Evolutionary conservation across 176 grass and related monocot species (phyloP), one percentile per base, ranked within the genome.

Genomic region (Eleusine indica): DNA sequence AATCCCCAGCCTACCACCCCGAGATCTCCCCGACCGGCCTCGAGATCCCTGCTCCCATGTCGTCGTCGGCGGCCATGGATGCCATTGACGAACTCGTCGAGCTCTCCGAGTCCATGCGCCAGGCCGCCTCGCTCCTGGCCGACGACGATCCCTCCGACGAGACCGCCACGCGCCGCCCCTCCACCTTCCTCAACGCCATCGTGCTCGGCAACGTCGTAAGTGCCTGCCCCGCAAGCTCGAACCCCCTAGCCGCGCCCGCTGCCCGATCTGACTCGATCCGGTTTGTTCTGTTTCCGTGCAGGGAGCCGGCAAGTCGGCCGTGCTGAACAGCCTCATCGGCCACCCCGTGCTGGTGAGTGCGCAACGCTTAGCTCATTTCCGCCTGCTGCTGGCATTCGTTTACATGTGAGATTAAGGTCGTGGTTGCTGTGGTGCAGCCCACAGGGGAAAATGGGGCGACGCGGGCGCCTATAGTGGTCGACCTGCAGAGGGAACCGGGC

Each of bases 181-280:
- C 96, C 71, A 99, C 96, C 74, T 96, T 96, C 76, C 91, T 99
- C 83, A 94, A 96, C 90, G 93, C 94, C 73, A 86, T 99, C 70
- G 87, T 78, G 39, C 96, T 99, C 63, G 96, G 96, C 91, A 96
- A 99, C 92, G 89, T 99, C 70, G 96, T 99, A 91, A 86, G 96
- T 90, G 56, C 30, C 38, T 5, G 13, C 46, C 21, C 41, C 3
- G 21, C 14, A 1, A 66, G 42, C 73, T 71, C 44, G 22, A 39
- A 4, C 5, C 52, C n/a, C 32, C 44, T 30, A 10, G 12, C 71
- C 12, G 49, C 8, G 5, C 22, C 4, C 39, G 56, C 37, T 25
- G 12, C n/a, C 35, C 43, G 75, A 88, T 89, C 80, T 86, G 83
- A 86, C 70, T 80, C 79, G 70, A 66, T 80, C 83, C 70, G 22